These are phyloP conservation scores for Salix suchowensis DNA, from an alignment of 345 rosid genomes.

Conservation along the genomic window DNA sequence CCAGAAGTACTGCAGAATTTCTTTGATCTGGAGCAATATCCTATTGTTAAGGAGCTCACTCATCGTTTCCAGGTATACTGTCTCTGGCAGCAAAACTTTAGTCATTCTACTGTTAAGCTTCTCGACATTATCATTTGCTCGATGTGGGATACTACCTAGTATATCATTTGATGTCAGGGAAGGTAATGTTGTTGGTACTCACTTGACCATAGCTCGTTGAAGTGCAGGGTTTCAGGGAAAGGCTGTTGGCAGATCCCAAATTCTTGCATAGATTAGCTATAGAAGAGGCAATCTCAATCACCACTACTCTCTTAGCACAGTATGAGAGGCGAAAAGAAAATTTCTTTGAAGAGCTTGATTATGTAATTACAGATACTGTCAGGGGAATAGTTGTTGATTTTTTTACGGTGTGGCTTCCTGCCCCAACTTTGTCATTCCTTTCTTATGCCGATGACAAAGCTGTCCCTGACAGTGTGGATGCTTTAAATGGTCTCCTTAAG, in stretches of 20 bases:
- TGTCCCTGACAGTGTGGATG: conserved; percentile 50
- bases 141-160: background rate
- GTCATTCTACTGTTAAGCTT: conserved; percentile 1
- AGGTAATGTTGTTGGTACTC: conserved; percentile 4
- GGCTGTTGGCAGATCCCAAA: conserved; percentile 86
- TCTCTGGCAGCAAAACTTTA: background rate
- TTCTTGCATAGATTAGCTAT: conserved; percentile 85
- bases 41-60: conserved; percentile 76
- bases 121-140: background rate
- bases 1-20: conserved; percentile 93
- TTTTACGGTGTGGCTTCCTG: conserved; percentile 93
- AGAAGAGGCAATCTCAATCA: conserved; percentile 83
- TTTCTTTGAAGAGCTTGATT: conserved; percentile 86
- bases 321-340: conserved; percentile 82
- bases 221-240: conserved; percentile 90
- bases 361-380: conserved; percentile 80
- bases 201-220: conserved; percentile 20
- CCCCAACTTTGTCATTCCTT: conserved; percentile 83
- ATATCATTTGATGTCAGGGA: background rate
- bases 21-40: conserved; percentile 82
- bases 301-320: conserved; percentile 88
- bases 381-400: conserved; percentile 82
- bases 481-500: conserved; percentile 66
- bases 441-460: conserved; percentile 53
- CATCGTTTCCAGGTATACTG: conserved; percentile 70